These are phyloP conservation scores for Paramecium pentaurelia DNA, from an alignment of 73 alveolate species.

Conservation along the genomic window DNA sequence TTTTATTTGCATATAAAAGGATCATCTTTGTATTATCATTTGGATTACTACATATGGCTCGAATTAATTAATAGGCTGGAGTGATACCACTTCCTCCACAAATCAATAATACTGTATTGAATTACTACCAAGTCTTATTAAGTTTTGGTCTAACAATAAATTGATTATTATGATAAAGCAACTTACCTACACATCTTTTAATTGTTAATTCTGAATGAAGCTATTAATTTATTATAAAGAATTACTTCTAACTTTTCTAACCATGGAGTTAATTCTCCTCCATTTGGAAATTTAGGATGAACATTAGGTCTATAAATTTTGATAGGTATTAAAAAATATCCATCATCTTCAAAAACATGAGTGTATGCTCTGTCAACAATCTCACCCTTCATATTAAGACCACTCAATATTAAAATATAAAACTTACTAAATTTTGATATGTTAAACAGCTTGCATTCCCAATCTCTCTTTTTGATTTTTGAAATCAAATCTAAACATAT, in stretches of 20 bases:
- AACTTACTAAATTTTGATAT: constrained; percentile 60
- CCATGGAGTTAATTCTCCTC: constrained; percentile 81
- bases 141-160: constrained; percentile 69
- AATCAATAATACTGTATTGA: constrained; percentile 64
- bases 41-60: constrained; percentile 58
- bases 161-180: background rate
- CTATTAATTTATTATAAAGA: background rate
- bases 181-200: constrained; percentile 39
- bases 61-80: constrained; percentile 72
- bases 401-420: constrained; percentile 48
- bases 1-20: constrained; percentile 71
- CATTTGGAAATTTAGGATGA: constrained; percentile 82
- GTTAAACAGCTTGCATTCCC: constrained; percentile 73
- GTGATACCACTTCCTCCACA: constrained; percentile 90
- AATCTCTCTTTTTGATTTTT: constrained; percentile 64
- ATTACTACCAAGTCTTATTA: background rate
- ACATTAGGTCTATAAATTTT: constrained; percentile 73
- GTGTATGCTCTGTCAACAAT: constrained; percentile 72
- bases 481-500: constrained; percentile 68
- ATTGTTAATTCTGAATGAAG: background rate
- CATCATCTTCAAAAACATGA: constrained; percentile 59
- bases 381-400: constrained; percentile 68
- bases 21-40: constrained; percentile 63
- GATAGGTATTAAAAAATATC: constrained; percentile 66
- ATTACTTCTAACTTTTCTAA: constrained; percentile 65